Evolutionary conservation across 768 basidiomycete genomes (phyloP).

Genomic region (Xerocomus spinulosus): DNA sequence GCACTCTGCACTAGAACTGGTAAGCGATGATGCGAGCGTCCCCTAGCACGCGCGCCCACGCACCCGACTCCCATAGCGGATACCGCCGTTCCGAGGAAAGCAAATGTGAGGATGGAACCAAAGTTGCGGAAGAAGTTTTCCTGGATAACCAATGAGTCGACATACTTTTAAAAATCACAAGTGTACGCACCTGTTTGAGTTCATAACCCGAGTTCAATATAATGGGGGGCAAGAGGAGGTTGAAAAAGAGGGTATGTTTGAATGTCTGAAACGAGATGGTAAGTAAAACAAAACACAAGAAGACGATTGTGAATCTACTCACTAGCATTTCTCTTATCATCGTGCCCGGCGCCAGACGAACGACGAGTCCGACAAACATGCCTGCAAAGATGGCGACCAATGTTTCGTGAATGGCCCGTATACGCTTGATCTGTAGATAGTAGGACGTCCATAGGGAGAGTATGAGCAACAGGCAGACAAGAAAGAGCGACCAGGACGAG

Average conservation of each 20-base stretch:
- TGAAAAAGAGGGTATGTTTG: conserved; percentile 97
- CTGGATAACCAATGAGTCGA: conserved; percentile 35
- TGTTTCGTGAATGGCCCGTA: conserved; percentile 94
- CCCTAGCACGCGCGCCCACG: conserved; percentile 15
- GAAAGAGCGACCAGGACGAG: conserved; percentile 91
- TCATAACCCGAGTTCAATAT: conserved; percentile 98
- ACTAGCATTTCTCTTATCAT: conserved; percentile 98
- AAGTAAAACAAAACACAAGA: conserved; percentile 2
- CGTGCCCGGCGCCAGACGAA: conserved; percentile 85
- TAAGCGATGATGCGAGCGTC: conserved; percentile 31
- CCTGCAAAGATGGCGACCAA: conserved; percentile 93
- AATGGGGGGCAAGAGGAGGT: conserved; percentile 95
- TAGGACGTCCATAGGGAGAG: conserved; percentile 95
- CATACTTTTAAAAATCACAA: neutral
- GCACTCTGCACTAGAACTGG: conserved; percentile 62
- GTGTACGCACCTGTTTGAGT: conserved; percentile 75
- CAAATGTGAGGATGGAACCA: conserved; percentile 90
- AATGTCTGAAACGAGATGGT: conserved; percentile 59
- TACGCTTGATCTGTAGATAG: conserved; percentile 95
- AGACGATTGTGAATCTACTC: conserved; percentile 33
- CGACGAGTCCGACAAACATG: conserved; percentile 90
- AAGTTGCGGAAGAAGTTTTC: conserved; percentile 99
- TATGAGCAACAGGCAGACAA: conserved; percentile 88
- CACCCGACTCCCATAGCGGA: conserved; percentile 97
- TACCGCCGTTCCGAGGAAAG: conserved; percentile 93